Evolutionary conservation across 148 eudicot genomes (phyloP).

Genomic region (Spergularia bocconei): DNA sequence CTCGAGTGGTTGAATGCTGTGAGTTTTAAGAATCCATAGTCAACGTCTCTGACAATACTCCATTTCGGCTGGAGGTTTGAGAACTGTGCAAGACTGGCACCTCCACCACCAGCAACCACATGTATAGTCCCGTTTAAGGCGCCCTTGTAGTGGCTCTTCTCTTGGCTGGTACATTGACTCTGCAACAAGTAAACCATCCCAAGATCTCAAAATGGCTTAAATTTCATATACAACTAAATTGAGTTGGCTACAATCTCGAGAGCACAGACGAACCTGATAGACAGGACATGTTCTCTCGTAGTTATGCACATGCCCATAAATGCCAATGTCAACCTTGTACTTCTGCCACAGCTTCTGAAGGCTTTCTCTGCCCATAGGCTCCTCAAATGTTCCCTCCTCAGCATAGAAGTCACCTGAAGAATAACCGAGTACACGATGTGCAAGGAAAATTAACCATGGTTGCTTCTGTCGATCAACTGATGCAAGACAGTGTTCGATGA

Average conservation of each 20-base stretch:
- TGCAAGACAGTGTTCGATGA: constrained; percentile 71
- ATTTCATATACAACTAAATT: background rate
- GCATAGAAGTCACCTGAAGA: constrained; percentile 56
- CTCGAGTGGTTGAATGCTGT: constrained; percentile 74
- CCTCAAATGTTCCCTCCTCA: constrained; percentile 53
- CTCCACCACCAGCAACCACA: constrained; percentile 78
- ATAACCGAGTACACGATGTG: constrained; percentile 79
- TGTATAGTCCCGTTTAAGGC: constrained; percentile 82
- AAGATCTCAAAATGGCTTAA: background rate
- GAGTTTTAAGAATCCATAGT: constrained; percentile 71
- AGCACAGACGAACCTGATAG: constrained; percentile 49
- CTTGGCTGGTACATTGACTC: constrained; percentile 65
- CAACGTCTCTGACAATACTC: constrained; percentile 63
- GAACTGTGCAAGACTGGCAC: constrained; percentile 55
- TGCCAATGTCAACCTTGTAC: constrained; percentile 76
- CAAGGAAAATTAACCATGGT: constrained; percentile 80
- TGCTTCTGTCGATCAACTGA: constrained; percentile 70
- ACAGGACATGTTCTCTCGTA: constrained; percentile 80
- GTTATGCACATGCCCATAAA: constrained; percentile 77
- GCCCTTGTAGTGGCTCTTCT: constrained; percentile 59
- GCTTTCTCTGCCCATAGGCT: constrained; percentile 85
- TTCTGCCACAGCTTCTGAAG: constrained; percentile 80
- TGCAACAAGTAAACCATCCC: constrained; percentile 23
- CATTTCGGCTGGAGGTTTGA: constrained; percentile 45
- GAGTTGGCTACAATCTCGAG: too few species aligned